Conservation (phyloP, 768 basidiomycete genomes). For the Daedaleopsis sinensis region DNA sequence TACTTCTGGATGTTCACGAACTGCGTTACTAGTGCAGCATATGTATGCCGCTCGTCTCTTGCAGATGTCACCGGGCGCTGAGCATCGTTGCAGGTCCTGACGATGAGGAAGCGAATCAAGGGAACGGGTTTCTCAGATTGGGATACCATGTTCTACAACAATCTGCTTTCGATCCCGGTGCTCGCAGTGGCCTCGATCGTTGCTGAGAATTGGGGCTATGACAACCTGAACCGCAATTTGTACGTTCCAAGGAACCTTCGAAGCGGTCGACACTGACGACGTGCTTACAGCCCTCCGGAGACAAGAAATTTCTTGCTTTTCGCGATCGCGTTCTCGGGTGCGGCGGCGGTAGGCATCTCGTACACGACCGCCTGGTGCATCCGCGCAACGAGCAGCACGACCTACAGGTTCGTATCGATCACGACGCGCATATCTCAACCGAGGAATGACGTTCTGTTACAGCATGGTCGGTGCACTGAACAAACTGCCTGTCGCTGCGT, state of each 20-base stretch:
- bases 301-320: slow-evolving; percentile 77
- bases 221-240: slow-evolving; percentile 85
- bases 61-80: background rate
- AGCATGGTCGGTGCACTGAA: slow-evolving; percentile 98
- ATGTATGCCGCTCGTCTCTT: slow-evolving; percentile 48
- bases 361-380: slow-evolving; percentile 99
- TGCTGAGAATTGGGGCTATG: slow-evolving; percentile 86
- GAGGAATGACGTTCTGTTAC: slow-evolving; percentile 8
- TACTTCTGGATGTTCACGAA: slow-evolving; percentile 98
- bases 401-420: slow-evolving; percentile 71
- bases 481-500: slow-evolving; percentile 96
- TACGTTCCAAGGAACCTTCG: slow-evolving; percentile 46
- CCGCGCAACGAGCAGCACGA: slow-evolving; percentile 93
- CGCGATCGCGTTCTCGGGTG: slow-evolving; percentile 96
- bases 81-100: slow-evolving; percentile 67
- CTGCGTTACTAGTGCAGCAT: slow-evolving; percentile 87
- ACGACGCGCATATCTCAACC: background rate
- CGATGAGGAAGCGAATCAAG: slow-evolving; percentile 98
- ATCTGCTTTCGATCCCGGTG: slow-evolving; percentile 91
- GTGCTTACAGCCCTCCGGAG: slow-evolving; percentile 68
- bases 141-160: slow-evolving; percentile 99
- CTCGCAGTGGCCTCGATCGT: slow-evolving; percentile 80
- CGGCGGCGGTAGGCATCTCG: slow-evolving; percentile 95
- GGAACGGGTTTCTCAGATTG: slow-evolving; percentile 94
- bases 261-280: background rate